These are phyloP conservation scores for Clarireedia hainanense DNA, from an alignment of 2,329 filamentous ascomycete genomes.

Conservation along the genomic window DNA sequence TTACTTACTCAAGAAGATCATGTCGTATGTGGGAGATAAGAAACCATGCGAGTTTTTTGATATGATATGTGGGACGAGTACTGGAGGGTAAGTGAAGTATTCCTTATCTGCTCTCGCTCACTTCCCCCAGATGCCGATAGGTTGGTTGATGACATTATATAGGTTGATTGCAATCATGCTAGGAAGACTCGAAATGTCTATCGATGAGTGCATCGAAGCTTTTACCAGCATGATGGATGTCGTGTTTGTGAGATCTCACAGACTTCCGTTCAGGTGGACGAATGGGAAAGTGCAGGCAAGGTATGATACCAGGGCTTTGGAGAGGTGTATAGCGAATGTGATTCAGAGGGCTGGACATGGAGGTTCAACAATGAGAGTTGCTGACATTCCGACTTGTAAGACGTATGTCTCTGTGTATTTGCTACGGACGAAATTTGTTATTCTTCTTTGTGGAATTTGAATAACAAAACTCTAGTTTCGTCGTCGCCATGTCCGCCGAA, in stretches of 20 bases:
- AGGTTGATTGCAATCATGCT: conserved; percentile 1
- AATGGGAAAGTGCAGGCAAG: neutral
- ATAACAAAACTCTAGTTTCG: neutral
- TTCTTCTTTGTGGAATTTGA: neutral
- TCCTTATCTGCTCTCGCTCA: too few species aligned
- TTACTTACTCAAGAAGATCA: conserved; percentile 29
- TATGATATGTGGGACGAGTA: conserved; percentile 32
- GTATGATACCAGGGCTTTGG: neutral
- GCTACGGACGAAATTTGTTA: neutral
- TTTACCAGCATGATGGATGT: neutral
- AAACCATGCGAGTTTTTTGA: conserved; percentile 26
- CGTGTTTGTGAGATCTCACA: neutral
- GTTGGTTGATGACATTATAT: neutral
- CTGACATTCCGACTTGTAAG: neutral
- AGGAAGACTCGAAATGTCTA: neutral
- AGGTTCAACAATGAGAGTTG: neutral
- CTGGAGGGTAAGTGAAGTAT: neutral
- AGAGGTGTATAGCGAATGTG: neutral
- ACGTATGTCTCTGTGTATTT: neutral
- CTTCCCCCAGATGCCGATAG: too few species aligned
- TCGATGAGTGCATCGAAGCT: neutral
- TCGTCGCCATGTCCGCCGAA: neutral
- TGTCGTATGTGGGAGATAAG: conserved; percentile 19
- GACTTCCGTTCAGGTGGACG: neutral
- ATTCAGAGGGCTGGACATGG: neutral